Conservation (phyloP, 768 basidiomycete species). For the Mrakia blollopis region DNA sequence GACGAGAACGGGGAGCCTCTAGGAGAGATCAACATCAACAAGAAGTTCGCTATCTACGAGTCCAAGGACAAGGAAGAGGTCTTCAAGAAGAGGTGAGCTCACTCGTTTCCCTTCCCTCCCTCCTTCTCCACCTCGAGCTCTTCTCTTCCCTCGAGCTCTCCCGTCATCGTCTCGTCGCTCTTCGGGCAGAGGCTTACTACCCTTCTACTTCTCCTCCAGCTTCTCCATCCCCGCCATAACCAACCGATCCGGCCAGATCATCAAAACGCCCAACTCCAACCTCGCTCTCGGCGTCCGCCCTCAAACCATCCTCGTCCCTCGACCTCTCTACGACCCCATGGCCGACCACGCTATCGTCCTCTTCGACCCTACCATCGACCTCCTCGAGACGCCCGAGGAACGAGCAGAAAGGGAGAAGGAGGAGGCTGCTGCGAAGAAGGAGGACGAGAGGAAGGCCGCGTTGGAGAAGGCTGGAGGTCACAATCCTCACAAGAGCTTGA, state of each 20-base stretch:
- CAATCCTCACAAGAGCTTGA: conserved; percentile 92
- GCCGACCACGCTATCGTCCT: conserved; percentile 94
- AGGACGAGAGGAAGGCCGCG: conserved; percentile 54
- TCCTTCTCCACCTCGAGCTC: neutral
- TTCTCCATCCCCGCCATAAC: conserved; percentile 72
- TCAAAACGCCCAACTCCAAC: conserved; percentile 58
- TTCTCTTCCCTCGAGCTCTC: neutral
- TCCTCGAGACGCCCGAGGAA: conserved; percentile 83
- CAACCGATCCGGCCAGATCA: conserved; percentile 54
- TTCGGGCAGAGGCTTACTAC: no score
- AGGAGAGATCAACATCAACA: conserved; percentile 35
- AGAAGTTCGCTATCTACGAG: conserved; percentile 27
- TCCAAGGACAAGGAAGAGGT: conserved; percentile 25
- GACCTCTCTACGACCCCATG: conserved; percentile 96
- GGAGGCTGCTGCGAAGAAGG: conserved; percentile 56
- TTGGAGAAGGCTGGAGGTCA: conserved; percentile 56
- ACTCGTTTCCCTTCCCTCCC: neutral
- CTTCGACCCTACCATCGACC: conserved; percentile 93
- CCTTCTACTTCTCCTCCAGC: conserved; percentile 37
- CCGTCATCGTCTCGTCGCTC: neutral
- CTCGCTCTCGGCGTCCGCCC: conserved; percentile 80
- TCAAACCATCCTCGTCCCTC: conserved; percentile 69
- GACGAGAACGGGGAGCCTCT: conserved; percentile 33
- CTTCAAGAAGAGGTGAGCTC: conserved; percentile 17
- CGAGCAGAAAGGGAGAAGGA: conserved; percentile 66